Percentiles rank a stretch among this genome's conserved stretches.
Evolutionary conservation across 257 asterid genomes (phyloP).

Genomic region (Forsythia suspensa): DNA sequence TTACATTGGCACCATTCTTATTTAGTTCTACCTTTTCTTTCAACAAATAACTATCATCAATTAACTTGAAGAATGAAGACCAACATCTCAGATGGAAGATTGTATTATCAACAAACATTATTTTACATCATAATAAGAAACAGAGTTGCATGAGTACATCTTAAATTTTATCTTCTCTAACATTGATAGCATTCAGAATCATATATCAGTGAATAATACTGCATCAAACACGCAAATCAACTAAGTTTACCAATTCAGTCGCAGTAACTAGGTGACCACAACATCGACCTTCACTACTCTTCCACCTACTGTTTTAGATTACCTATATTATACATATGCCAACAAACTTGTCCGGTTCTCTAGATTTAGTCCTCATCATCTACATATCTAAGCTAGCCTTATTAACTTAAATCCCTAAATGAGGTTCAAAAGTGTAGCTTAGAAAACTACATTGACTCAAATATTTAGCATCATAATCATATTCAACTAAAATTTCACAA

Average conservation of each 20-base stretch:
- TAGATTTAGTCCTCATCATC: not conserved
- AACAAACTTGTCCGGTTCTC: not conserved
- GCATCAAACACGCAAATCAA: not conserved
- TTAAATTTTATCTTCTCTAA: too few species aligned
- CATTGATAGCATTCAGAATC: not conserved
- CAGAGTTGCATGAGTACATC: too few species aligned
- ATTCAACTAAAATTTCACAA: not conserved
- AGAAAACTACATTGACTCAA: not conserved
- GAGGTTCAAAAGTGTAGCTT: not conserved
- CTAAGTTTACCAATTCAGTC: not conserved
- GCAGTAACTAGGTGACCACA: not conserved
- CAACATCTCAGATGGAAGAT: not conserved
- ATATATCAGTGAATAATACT: not conserved
- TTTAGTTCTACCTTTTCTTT: too few species aligned
- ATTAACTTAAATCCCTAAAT: not conserved
- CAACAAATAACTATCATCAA: not conserved
- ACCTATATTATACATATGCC: not conserved
- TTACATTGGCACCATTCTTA: not conserved
- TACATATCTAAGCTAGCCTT: not conserved
- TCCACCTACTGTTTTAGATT: not conserved
- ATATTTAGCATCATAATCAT: not conserved
- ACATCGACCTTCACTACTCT: not conserved
- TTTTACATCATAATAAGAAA: too few species aligned
- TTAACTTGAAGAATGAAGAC: not conserved
- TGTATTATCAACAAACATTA: too few species aligned